Base-by-base conservation (phyloP, 2,329 filamentous ascomycete genomes). In the Huntiella bhutanensis region DNA sequence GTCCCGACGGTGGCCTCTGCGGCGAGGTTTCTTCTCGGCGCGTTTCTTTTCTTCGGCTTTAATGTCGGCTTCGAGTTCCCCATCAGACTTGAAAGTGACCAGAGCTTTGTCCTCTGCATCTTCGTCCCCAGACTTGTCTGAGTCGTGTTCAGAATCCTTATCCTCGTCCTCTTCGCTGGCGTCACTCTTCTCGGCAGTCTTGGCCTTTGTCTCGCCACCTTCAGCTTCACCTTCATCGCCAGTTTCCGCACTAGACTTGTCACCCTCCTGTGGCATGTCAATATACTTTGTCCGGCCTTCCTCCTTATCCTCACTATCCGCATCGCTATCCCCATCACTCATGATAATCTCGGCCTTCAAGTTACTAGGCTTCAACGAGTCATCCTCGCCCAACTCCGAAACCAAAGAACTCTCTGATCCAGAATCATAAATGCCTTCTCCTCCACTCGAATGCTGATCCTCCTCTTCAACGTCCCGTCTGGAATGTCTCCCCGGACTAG, bases 21-120 rank as follows among this genome's bases (percentile, higher is more conserved):
- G 41, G 11, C 44, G 44, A 12, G 40, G 12, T n/a, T 33, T 38
- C n/a, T 44, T 46, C 8, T 19, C 22, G 15, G 37, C 46, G 15
- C 44, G 43, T 22, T 35, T 17, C 32, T 22, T 35, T 28, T 45
- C 41, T 15, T 13, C 10, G 8, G 36, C 40, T 17, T 43, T 37
- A 19, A 15, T 37, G 10, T 36, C 22, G 4, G 10, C 37, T 41
- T 41, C 32, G 22, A 22, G 10, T 12, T 13, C 17, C 13, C 40
- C 19, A 5, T n/a, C 10, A 12, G 16, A 19, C 17, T 43, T 38
- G 39, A 33, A 32, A 11, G 8, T 19, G 12, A 28, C 19, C 15
- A 37, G n/a, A 11, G 10, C 43, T 8, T 45, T 37, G 16, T 35
- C 34, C 11, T 45, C 34, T 3, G 34, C 17, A 13, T 11, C 16